Base-by-base conservation (phyloP, 331 rosid genomes). In the Acacia concinna region DNA sequence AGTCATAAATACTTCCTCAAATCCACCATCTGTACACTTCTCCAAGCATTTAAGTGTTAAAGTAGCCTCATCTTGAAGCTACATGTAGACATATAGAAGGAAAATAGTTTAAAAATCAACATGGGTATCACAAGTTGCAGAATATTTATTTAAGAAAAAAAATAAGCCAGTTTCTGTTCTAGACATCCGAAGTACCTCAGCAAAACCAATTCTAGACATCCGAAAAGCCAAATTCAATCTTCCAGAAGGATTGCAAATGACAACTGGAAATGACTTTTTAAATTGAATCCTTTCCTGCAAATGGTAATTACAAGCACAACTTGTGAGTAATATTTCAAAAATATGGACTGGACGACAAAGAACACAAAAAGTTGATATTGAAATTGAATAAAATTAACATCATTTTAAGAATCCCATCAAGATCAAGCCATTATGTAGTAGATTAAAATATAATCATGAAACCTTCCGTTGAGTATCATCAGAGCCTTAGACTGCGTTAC, bases 1-100 rank as follows among this genome's bases (percentile, higher is more conserved):
- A 77, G 94, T 93, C 96, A 96, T 87, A 85, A 93, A 96, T 67
- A 88, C 82, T 83, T 91, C 98, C 84, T 96, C 96, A 84, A 96
- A 96, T 68, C 96, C 98, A 79, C 91, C 91, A 74, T 89, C 94
- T 81, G 83, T 82, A 80, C 96, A 88, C 86, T 87, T 90, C 62
- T 89, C 91, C 71, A 89, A 49, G 87, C 98, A 96, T 77, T 79
- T 82, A 74, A 93, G 89, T 62, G 98, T 75, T 85, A 81, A 56
- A 62, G 89, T 84, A 73, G 99, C 94, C 84, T 90, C 97, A 17
- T 88, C 85, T 88, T 88, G 98, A 79, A 96, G 93, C 98, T 96
- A 86, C 79, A 88, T 75, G 47, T 27, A 73, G 21, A 71, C 68
- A 62, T 41, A 79, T 66, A 32, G 20, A 62, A 1, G 37, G 38